A percentile compares a stretch with the other conserved stretches of the same genome.
phyloP scores from a whole-genome alignment of 805 yeast genomes.

The Yamadazyma sp. region DNA sequence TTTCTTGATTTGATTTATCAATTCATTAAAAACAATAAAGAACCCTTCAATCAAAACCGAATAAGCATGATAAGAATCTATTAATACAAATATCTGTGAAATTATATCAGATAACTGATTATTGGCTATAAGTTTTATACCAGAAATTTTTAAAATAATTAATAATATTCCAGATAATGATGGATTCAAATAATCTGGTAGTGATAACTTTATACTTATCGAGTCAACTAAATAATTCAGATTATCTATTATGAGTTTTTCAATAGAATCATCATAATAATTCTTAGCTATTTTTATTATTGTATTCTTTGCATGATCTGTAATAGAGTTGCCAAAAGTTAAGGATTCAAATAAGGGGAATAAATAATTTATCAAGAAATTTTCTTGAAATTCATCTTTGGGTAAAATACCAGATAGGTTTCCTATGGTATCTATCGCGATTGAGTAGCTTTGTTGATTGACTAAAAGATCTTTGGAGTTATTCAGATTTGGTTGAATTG shows the following conservation, averaged over 20 bases:
- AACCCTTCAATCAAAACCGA: conserved; percentile 67
- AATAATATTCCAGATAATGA: conserved; percentile 67
- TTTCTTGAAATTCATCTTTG: conserved; percentile 33
- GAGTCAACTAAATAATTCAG: conserved; percentile 80
- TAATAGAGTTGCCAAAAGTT: conserved; percentile 48
- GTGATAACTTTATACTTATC: conserved; percentile 65
- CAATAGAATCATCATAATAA: conserved; percentile 54
- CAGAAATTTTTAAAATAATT: conserved; percentile 68
- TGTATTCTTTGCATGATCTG: conserved; percentile 53
- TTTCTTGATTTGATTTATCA: conserved; percentile 41
- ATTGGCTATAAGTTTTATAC: conserved; percentile 52
- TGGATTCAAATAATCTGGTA: conserved; percentile 66
- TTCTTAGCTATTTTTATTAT: conserved; percentile 46
- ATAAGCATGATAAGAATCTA: conserved; percentile 87
- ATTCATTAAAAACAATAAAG: conserved; percentile 63
- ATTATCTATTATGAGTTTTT: conserved; percentile 57
- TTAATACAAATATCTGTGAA: conserved; percentile 66
- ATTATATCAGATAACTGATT: conserved; percentile 70
- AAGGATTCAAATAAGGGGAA: conserved; percentile 72
- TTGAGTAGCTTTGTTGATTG: conserved; percentile 27
- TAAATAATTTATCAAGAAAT: conserved; percentile 65
- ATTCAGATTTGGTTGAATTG: conserved; percentile 19
- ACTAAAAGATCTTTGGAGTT: conserved; percentile 6
- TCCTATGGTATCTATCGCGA: conserved; percentile 47
- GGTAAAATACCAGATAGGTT: conserved; percentile 20